Percentiles rank a stretch among this genome's conserved stretches.
These are phyloP conservation scores for Massarina eburnea DNA, from an alignment of 2,329 filamentous ascomycete genomes.

Conservation along the genomic window DNA sequence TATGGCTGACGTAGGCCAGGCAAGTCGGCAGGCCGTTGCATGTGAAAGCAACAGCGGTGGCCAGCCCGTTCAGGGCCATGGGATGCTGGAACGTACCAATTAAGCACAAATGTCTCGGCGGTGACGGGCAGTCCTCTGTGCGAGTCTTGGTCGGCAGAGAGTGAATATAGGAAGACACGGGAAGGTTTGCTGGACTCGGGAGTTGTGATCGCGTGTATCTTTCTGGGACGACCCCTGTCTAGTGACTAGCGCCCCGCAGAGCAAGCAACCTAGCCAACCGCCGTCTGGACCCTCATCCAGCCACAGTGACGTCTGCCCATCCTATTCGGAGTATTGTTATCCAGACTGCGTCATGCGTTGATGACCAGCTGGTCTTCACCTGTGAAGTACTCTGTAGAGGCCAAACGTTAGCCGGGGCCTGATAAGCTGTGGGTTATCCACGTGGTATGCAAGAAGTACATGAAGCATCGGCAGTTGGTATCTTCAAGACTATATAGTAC, in stretches of 20 bases:
- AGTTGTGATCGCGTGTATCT: neutral
- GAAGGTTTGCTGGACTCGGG: neutral
- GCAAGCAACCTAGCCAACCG: neutral
- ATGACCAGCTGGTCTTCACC: too few relatives aligned
- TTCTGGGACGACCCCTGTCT: neutral
- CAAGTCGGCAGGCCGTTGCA: constrained; percentile 1
- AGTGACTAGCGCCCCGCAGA: neutral
- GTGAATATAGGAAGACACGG: neutral
- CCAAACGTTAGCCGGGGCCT: too few relatives aligned
- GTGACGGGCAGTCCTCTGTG: neutral
- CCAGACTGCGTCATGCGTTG: too few relatives aligned
- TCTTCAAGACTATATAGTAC: too few relatives aligned
- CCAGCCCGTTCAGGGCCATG: neutral
- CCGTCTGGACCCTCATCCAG: neutral
- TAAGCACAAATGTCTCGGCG: neutral
- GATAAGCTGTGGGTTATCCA: too few relatives aligned
- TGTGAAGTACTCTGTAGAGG: too few relatives aligned
- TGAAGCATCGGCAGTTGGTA: too few relatives aligned
- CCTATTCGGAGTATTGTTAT: too few relatives aligned
- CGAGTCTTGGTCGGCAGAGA: neutral
- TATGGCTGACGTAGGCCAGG: neutral
- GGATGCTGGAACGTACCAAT: neutral
- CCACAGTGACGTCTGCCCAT: constrained; percentile 6
- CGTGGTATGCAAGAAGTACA: too few relatives aligned
- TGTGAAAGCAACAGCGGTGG: constrained; percentile 3